phyloP scores from a whole-genome alignment of 768 basidiomycete species.

The Pholiota conissans region DNA sequence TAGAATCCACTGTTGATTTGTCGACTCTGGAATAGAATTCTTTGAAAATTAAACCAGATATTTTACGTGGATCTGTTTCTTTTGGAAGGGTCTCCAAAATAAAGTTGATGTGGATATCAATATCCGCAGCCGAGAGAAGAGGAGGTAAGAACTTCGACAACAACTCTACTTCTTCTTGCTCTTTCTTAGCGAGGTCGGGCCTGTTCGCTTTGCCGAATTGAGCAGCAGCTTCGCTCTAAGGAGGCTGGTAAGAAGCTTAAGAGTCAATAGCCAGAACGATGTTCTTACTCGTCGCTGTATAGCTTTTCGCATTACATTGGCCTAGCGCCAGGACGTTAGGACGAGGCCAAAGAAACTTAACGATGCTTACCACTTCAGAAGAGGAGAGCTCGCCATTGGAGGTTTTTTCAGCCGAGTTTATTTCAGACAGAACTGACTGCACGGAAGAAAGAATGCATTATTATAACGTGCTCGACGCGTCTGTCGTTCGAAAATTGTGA shows the following conservation, averaged over 20 bases:
- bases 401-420: slow-evolving; percentile 66
- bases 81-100: slow-evolving; percentile 34
- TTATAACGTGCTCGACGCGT: not conserved
- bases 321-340: slow-evolving; percentile 17
- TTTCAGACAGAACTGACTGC: slow-evolving; percentile 69
- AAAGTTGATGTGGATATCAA: slow-evolving; percentile 51
- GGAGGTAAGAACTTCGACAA: slow-evolving; percentile 62
- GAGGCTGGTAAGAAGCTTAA: not conserved
- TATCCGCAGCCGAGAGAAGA: slow-evolving; percentile 50
- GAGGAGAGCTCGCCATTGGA: slow-evolving; percentile 42
- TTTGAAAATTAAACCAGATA: slow-evolving; percentile 57
- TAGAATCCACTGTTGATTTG: slow-evolving; percentile 55
- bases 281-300: slow-evolving; percentile 56
- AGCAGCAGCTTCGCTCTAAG: slow-evolving; percentile 57
- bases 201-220: slow-evolving; percentile 60
- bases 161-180: slow-evolving; percentile 54
- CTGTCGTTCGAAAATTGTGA: not conserved
- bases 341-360: not conserved
- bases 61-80: slow-evolving; percentile 28
- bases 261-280: not conserved
- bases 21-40: slow-evolving; percentile 64
- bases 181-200: slow-evolving; percentile 64
- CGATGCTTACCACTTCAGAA: slow-evolving; percentile 40
- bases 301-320: slow-evolving; percentile 57
- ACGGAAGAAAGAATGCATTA: not conserved